phyloP scores from a whole-genome alignment of 331 rosid species.

The Acacia pycnantha region DNA sequence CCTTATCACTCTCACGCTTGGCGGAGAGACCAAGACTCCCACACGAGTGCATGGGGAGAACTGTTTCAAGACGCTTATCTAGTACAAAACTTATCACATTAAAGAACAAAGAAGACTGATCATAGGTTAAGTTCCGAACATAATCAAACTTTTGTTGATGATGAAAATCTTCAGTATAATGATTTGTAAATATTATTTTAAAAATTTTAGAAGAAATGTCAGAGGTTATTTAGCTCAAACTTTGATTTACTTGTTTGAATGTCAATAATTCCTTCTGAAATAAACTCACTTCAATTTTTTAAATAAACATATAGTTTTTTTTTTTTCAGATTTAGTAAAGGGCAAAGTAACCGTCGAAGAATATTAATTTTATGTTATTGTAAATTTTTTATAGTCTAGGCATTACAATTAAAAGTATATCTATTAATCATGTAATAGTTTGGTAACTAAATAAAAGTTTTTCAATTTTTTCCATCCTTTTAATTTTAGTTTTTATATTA shows the following conservation, averaged over 20 bases:
- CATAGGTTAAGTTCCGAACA: background rate
- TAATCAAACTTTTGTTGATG: background rate
- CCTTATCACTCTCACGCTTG: too few relatives aligned
- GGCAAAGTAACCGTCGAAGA: background rate
- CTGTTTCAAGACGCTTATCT: too few relatives aligned
- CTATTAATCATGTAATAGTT: background rate
- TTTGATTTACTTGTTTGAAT: background rate
- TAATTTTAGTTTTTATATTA: background rate
- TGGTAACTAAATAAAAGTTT: background rate
- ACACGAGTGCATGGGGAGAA: too few relatives aligned
- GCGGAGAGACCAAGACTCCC: too few relatives aligned
- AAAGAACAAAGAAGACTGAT: too few relatives aligned
- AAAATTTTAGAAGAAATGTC: background rate
- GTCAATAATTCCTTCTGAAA: background rate
- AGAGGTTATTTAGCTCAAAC: background rate
- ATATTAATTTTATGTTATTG: background rate
- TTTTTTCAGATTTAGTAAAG: too few relatives aligned
- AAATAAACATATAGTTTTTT: too few relatives aligned
- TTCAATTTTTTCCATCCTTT: background rate
- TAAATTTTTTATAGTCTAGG: background rate
- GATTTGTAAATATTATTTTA: background rate
- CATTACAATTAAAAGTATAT: too few relatives aligned
- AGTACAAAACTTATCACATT: too few relatives aligned
- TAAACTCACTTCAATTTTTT: background rate
- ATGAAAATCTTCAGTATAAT: too few relatives aligned